phyloP scores from a whole-genome alignment of 2,329 filamentous ascomycete genomes.

The Fusarium austroafricanum region DNA sequence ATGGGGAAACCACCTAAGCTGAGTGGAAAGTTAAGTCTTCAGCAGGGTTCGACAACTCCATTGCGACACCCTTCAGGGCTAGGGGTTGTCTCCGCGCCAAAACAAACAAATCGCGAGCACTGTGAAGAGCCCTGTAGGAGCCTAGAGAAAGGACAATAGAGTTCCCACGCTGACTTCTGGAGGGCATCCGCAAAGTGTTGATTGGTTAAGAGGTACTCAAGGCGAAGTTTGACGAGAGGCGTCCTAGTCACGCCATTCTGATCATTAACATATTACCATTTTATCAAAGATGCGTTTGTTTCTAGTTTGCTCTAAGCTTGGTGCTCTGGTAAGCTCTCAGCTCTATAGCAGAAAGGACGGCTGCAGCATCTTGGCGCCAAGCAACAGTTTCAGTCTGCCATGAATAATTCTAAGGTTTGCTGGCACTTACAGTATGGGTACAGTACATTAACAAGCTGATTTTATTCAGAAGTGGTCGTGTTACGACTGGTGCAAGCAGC shows the following conservation, averaged over 20 bases:
- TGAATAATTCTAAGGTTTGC: neutral
- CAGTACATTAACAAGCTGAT: neutral
- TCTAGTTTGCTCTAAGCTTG: neutral
- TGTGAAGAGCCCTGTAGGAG: slow-evolving; percentile 5
- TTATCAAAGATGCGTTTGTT: neutral
- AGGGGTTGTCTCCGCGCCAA: slow-evolving; percentile 29
- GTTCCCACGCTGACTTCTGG: slow-evolving; percentile 21
- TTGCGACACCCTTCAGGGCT: slow-evolving; percentile 27
- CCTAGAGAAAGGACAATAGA: slow-evolving; percentile 31
- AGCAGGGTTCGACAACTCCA: slow-evolving; percentile 21
- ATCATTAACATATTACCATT: neutral
- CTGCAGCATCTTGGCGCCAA: neutral
- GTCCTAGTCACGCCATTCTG: slow-evolving; percentile 23
- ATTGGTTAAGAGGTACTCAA: slow-evolving; percentile 12
- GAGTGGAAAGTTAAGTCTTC: slow-evolving; percentile 9
- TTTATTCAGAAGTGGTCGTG: neutral
- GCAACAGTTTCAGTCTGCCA: neutral
- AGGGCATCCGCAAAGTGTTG: slow-evolving; percentile 19
- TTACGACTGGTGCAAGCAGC: slow-evolving; percentile 19
- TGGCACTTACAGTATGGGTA: neutral
- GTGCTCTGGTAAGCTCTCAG: neutral
- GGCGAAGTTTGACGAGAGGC: neutral
- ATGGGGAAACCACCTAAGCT: slow-evolving; percentile 25
- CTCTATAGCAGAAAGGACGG: neutral
- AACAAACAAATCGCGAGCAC: slow-evolving; percentile 18